Evolutionary conservation across 768 basidiomycete species (phyloP).

Genomic region (Boletus insuetus): DNA sequence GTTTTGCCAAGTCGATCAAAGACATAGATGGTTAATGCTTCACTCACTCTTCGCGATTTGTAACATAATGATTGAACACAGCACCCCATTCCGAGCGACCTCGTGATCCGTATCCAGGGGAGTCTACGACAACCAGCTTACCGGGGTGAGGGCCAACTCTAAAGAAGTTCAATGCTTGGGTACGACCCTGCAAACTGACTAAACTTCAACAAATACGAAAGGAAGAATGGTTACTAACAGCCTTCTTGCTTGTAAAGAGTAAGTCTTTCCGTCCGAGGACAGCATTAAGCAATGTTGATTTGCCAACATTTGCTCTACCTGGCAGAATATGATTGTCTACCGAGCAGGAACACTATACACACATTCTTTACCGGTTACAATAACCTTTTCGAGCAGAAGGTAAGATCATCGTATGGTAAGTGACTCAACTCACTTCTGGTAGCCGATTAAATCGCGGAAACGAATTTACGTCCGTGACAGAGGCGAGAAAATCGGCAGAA

Average conservation of each 20-base stretch:
- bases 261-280: slow-evolving; percentile 57
- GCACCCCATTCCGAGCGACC: slow-evolving; percentile 76
- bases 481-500: slow-evolving; percentile 29
- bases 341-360: neutral
- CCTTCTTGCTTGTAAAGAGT: slow-evolving; percentile 64
- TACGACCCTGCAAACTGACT: slow-evolving; percentile 54
- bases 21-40: neutral
- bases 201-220: neutral
- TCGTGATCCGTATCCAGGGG: slow-evolving; percentile 76
- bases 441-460: slow-evolving; percentile 18
- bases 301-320: slow-evolving; percentile 81
- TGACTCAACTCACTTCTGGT: slow-evolving; percentile 27
- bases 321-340: neutral
- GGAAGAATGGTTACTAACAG: slow-evolving; percentile 42
- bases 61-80: slow-evolving; percentile 63
- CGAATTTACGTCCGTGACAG: slow-evolving; percentile 17
- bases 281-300: slow-evolving; percentile 71
- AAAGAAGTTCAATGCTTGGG: slow-evolving; percentile 69
- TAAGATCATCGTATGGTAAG: neutral
- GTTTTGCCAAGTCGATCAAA: neutral
- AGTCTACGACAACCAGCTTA: slow-evolving; percentile 67
- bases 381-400: slow-evolving; percentile 12
- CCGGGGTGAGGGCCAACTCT: slow-evolving; percentile 55
- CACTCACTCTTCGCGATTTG: slow-evolving; percentile 59
- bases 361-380: slow-evolving; percentile 26